Evolutionary conservation across 2,329 filamentous ascomycete species (phyloP).

Genomic region (Talaromyces marneffei): DNA sequence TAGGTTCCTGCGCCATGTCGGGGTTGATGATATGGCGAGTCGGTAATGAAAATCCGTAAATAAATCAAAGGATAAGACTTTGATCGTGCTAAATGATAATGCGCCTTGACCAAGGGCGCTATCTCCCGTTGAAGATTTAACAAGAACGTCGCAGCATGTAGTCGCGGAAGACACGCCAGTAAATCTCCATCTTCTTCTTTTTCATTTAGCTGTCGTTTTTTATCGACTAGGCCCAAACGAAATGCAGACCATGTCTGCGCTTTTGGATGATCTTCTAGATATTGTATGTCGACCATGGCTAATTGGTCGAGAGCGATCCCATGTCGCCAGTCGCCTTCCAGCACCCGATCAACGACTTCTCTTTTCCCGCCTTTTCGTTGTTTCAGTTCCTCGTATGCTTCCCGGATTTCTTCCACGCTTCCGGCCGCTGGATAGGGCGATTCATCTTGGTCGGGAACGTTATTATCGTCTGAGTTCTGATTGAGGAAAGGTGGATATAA

Average conservation of each 20-base stretch:
- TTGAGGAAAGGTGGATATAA: conserved; percentile 56
- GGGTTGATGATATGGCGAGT: conserved; percentile 68
- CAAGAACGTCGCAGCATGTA: conserved; percentile 75
- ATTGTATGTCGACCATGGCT: conserved; percentile 50
- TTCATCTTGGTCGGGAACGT: conserved; percentile 51
- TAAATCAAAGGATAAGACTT: conserved; percentile 59
- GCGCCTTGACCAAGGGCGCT: conserved; percentile 72
- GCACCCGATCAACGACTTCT: conserved; percentile 51
- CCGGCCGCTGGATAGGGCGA: conserved; percentile 64
- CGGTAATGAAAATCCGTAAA: conserved; percentile 71
- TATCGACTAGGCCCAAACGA: conserved; percentile 34
- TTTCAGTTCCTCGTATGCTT: conserved; percentile 58
- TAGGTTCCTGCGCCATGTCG: conserved; percentile 33
- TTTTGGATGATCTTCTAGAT: conserved; percentile 49
- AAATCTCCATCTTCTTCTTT: conserved; percentile 25
- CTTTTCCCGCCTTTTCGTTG: conserved; percentile 48
- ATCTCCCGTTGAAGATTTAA: conserved; percentile 68
- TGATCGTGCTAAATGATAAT: conserved; percentile 74
- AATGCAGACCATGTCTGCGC: conserved; percentile 51
- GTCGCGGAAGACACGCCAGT: conserved; percentile 53
- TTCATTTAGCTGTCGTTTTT: conserved; percentile 17
- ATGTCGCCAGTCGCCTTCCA: conserved; percentile 53
- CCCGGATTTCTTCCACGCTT: conserved; percentile 61
- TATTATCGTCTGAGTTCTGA: conserved; percentile 32
- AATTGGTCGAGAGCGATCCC: conserved; percentile 52